Evolutionary conservation across 1,284 basidiomycete genomes (phyloP), one percentile per base, ranked within the genome.

Genomic region (Agaricales sp.): DNA sequence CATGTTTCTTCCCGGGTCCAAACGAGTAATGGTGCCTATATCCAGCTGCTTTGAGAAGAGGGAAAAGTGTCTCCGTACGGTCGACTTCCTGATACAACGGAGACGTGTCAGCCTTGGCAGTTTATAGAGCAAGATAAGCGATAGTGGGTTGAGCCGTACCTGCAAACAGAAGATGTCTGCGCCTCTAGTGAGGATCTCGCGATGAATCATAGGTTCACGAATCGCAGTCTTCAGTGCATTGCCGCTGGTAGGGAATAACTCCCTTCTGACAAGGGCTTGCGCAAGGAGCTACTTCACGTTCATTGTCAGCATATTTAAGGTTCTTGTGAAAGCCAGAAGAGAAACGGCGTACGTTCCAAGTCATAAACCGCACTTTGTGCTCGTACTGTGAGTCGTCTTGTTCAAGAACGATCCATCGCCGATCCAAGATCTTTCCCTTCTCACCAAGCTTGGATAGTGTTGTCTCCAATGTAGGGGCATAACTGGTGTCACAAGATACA

Each of bases 141-240:
- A 24, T 50, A 53, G 20, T 13, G 30, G 13, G 37, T 45, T 39
- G 14, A 23, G 61, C 63, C 30, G 55, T 59, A 84, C 90, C 71
- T 93, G 91, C 38, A 94, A 72, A 61, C 91, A 93, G 46, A 92
- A 67, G 11, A 43, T 77, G 62, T 93, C 87, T 1, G 84, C 78
- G 20, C 74, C 59, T 50, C 84, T 77, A 2, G 73, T 71, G 20
- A 77, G 63, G 23, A 93, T 72, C 63, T 94, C 92, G 45, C 72
- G 70, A 54, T 80, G 74, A 11, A 91, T 66, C 84, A 93, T 86
- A 12, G 78, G 74, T 55, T 82, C 78, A 53, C 92, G 72, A 60
- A 87, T 78, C 19, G 59, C 60, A 47, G 79, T 83, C 65, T 86
- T 87, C 48, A 93, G 68, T 58, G 88, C 92, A 59, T 88, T 80